phyloP scores from a whole-genome alignment of 2,329 filamentous ascomycete species.

The Fusarium cyanostomum region DNA sequence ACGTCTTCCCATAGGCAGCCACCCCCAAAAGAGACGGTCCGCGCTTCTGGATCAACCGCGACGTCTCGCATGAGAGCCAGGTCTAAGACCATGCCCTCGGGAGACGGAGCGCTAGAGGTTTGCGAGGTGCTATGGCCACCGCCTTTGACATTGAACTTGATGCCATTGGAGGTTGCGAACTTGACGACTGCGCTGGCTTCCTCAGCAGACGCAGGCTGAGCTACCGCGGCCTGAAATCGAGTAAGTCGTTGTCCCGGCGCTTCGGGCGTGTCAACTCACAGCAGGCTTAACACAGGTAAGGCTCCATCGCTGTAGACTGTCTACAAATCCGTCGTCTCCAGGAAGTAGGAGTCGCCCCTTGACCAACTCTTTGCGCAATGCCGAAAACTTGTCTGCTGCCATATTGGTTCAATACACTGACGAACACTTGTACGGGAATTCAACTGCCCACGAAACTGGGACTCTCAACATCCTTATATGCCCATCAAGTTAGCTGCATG shows the following conservation, averaged over 20 bases:
- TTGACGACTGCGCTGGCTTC: constrained; percentile 55
- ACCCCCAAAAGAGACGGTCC: constrained; percentile 60
- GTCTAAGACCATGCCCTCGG: constrained; percentile 65
- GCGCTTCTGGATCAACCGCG: constrained; percentile 54
- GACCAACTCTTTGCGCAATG: constrained; percentile 30
- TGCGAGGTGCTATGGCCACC: constrained; percentile 66
- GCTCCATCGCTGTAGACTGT: constrained; percentile 52
- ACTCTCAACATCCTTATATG: not conserved
- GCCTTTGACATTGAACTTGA: constrained; percentile 63
- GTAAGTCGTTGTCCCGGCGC: not conserved
- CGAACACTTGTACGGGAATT: not conserved
- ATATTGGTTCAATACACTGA: constrained; percentile 10
- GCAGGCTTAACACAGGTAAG: constrained; percentile 50
- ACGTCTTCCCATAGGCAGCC: constrained; percentile 65
- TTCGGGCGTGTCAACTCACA: constrained; percentile 13
- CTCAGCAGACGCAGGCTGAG: constrained; percentile 51
- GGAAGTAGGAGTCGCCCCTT: constrained; percentile 47
- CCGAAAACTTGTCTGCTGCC: constrained; percentile 26
- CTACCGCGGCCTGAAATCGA: constrained; percentile 53
- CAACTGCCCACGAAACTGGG: not conserved
- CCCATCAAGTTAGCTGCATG: no score
- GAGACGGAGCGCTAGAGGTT: constrained; percentile 52
- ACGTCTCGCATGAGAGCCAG: constrained; percentile 61
- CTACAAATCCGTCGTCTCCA: constrained; percentile 46
- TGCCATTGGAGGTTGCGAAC: constrained; percentile 53